Base-by-base conservation (phyloP, 768 basidiomycete species). In the Scleroderma bovista region DNA sequence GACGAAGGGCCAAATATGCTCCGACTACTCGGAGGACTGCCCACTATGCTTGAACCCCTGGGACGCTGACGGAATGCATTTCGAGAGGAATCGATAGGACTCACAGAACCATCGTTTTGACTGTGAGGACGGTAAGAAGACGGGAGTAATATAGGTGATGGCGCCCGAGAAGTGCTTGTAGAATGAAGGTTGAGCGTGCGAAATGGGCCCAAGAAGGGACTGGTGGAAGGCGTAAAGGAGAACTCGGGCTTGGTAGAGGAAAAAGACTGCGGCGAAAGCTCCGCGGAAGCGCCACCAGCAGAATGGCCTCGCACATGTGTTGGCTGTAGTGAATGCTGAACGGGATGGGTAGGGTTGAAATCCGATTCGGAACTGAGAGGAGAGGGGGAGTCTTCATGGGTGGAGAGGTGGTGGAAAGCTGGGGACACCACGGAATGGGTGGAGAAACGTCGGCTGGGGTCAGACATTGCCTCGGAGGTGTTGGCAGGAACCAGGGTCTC, bases 171-270 rank as follows among this genome's bases (percentile, higher is more conserved):
- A 1, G 82, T 79, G 46, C 78, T 77, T 3, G 83, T 70, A 1
- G 83, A 84, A 59, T 88, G 85, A 39, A 90, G 78, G 58, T 88
- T 83, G 51, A 91, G 75, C 6, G 83, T 84, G 47, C 84, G 77
- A 56, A 91, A 68, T 2, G 86, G 86, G 0, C 84, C 88, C 19
- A 91, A 77, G 75, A 91, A 89, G 1, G 88, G 88, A 51, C 84
- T 86, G 2, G 86, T 83, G 17, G 82, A 84, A 1, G 88, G 88
- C 1, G 88, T 88, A 58, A 76, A 72, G 4, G 65, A 52, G 58
- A 72, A 67, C 44, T 72, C 73, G 20, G 67, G 56, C 38, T 63
- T 67, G 48, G 57, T 47, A 36, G 44, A 52, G 46, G 67, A 44
- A 13, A 43, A 24, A 6, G 55, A 60, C 47, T 53, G 64, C 12